Evolutionary conservation across 352 stramenopile genomes (phyloP), one percentile per base, ranked within the genome.

Genomic region (Globisporangium abappressorium): DNA sequence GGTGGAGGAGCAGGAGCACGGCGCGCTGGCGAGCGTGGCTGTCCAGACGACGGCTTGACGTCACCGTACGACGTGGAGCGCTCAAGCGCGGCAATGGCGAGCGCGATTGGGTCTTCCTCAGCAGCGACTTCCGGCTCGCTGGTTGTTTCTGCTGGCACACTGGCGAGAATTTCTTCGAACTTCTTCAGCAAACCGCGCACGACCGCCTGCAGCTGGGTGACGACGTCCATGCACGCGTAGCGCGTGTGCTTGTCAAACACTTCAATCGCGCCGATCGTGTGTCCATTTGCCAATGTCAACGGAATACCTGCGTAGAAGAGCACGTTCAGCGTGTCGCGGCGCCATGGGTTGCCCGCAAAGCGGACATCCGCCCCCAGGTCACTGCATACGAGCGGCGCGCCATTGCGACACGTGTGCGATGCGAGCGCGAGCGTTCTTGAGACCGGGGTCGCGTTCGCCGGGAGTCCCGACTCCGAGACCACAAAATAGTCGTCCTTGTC

Each of bases 221-320:
- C 63, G 26, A 88, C 79, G 46, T 87, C 79, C 53, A 75, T 74
- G 46, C 82, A 88, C 18, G 57, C 80, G 41, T 74, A 78, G 8
- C 81, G 79, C 15, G 70, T 59, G 34, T 70, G 67, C 28, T 36
- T 49, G 62, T 91, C 80, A 43, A 83, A 81, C 3, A 91, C 79
- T 72, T 92, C 75, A 68, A 93, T 69, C 59, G 76, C 71, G 47
- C 87, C 73, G 62, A 94, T 58, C 59, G 84, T 77, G 74, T 89
- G 71, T 53, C 85, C 80, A 47, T 77, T 77, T 46, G 62, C 60
- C 67, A 91, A 63, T 53, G 82, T 73, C 24, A 92, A 49, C 11
- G 87, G 86, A 51, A 90, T 89, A 46, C 84, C 87, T 1, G 82
- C 86, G 72, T 93, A 91, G 60, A 93, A 91, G 12, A 63, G 60